Conservation (phyloP, 2,329 filamentous ascomycete species). For the Lomentospora prolificans region DNA sequence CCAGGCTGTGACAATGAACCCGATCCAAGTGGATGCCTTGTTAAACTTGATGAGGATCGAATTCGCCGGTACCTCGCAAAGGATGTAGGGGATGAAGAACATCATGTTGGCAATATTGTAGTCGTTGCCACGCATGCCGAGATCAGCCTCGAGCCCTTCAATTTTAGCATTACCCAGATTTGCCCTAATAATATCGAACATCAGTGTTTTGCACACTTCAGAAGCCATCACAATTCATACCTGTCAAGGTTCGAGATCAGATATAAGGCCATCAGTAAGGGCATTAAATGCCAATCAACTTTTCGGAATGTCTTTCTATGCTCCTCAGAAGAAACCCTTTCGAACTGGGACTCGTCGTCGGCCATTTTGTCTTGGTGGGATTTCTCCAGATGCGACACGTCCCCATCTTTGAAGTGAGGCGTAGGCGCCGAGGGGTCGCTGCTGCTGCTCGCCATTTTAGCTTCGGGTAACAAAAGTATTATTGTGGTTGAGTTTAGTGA, state of each 20-base stretch:
- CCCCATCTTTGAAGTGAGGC: neutral
- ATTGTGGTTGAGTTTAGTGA: no score
- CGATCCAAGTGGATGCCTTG: slow-evolving; percentile 12
- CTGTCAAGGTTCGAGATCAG: slow-evolving; percentile 11
- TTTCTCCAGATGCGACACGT: neutral
- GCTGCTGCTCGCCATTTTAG: no score
- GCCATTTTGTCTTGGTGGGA: neutral
- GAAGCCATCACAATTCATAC: neutral
- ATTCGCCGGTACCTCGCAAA: slow-evolving; percentile 17
- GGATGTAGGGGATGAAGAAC: slow-evolving; percentile 42
- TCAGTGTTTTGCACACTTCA: neutral
- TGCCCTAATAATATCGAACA: no score
- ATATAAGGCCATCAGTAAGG: slow-evolving; percentile 10
- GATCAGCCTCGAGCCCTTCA: slow-evolving; percentile 33
- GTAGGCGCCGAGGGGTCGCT: neutral
- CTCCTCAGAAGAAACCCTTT: neutral
- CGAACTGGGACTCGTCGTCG: neutral
- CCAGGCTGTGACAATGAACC: slow-evolving; percentile 14
- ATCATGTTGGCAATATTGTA: slow-evolving; percentile 39
- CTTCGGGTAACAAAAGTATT: no score
- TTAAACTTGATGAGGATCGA: slow-evolving; percentile 18
- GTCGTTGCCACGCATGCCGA: slow-evolving; percentile 38
- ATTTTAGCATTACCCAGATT: slow-evolving; percentile 18
- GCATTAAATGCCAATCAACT: slow-evolving; percentile 10
- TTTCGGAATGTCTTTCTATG: slow-evolving; percentile 6